Evolutionary conservation across 345 rosid genomes (phyloP).

Genomic region (Sisymbrium altissimum): DNA sequence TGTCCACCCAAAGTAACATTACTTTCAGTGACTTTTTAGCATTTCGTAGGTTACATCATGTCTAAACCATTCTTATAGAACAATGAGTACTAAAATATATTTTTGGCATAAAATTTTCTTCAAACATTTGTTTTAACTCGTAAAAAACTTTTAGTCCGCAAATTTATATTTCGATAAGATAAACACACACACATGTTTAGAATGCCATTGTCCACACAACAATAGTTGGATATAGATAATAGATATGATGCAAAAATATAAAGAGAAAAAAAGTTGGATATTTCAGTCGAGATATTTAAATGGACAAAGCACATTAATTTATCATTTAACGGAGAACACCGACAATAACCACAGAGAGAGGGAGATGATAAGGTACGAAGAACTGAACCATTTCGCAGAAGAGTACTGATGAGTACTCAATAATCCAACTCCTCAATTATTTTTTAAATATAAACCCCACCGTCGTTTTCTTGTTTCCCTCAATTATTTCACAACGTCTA

Average conservation of each 20-base stretch:
- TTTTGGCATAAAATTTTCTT: not conserved
- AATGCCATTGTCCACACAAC: not conserved
- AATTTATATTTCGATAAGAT: no score
- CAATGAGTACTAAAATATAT: not conserved
- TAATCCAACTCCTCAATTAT: constrained; percentile 25
- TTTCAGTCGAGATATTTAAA: not conserved
- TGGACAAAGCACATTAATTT: not conserved
- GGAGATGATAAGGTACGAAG: constrained; percentile 27
- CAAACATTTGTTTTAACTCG: not conserved
- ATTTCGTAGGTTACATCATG: not conserved
- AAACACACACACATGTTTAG: not conserved
- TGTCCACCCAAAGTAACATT: constrained; percentile 15
- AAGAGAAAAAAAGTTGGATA: constrained; percentile 9
- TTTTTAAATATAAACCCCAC: constrained; percentile 23
- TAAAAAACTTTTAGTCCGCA: not conserved
- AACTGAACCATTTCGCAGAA: constrained; percentile 21
- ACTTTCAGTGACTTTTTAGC: constrained; percentile 25
- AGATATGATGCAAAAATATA: no score
- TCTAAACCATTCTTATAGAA: not conserved
- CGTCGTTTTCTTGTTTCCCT: constrained; percentile 31
- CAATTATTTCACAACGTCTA: constrained; percentile 34
- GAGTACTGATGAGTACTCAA: constrained; percentile 28
- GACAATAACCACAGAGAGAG: constrained; percentile 10
- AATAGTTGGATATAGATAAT: constrained; percentile 9
- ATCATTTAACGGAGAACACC: constrained; percentile 21